These are phyloP conservation scores for Erythrophleum ivorense DNA, from an alignment of 331 rosid species.

Conservation along the genomic window DNA sequence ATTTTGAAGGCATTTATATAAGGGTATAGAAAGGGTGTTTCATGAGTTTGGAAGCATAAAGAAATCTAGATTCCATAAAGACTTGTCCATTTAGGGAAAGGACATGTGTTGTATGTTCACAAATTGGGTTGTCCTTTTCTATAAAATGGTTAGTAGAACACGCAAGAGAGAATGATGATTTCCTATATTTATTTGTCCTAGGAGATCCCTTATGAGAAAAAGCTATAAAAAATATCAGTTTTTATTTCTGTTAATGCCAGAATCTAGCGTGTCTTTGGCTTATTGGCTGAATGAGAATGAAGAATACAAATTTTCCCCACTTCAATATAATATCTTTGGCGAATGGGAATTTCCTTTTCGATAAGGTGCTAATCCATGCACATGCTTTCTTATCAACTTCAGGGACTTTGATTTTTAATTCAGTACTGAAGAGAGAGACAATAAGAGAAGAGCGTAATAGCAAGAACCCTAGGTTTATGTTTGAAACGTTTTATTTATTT, in stretches of 20 bases:
- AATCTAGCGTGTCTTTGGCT: conserved; percentile 55
- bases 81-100: conserved; percentile 45
- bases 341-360: conserved; percentile 72
- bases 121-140: conserved; percentile 15
- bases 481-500: neutral
- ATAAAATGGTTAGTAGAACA: conserved; percentile 39
- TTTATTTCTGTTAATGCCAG: conserved; percentile 35
- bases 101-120: conserved; percentile 36
- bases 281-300: conserved; percentile 55
- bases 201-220: conserved; percentile 31
- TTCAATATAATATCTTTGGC: conserved; percentile 60
- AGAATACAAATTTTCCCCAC: conserved; percentile 53
- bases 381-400: conserved; percentile 44
- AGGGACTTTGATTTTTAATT: conserved; percentile 28
- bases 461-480: neutral
- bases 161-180: conserved; percentile 25
- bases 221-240: neutral
- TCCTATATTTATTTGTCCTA: conserved; percentile 16
- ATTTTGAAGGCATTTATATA: conserved; percentile 55
- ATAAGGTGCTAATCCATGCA: conserved; percentile 55
- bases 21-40: conserved; percentile 2
- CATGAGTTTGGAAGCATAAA: conserved; percentile 39
- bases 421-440: neutral
- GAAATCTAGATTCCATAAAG: conserved; percentile 45
- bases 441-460: no score